Evolutionary conservation across 768 basidiomycete species (phyloP).

Genomic region (Pluteus cervinus): DNA sequence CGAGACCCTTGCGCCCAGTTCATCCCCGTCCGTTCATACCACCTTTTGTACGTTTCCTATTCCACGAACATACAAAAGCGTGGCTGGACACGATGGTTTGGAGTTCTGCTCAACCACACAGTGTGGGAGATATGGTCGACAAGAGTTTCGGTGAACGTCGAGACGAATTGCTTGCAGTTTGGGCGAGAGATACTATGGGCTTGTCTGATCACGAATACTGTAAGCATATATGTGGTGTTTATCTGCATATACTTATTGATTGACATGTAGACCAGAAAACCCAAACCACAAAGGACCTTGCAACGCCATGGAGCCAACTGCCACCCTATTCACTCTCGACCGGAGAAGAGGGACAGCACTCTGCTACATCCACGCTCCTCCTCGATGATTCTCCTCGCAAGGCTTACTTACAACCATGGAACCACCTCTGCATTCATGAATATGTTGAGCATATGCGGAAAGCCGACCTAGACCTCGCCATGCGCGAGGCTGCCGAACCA

Average conservation of each 20-base stretch:
- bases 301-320: conserved; percentile 53
- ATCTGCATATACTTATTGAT: background rate
- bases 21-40: conserved; percentile 63
- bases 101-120: conserved; percentile 82
- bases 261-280: conserved; percentile 32
- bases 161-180: conserved; percentile 50
- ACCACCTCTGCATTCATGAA: conserved; percentile 73
- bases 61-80: conserved; percentile 46
- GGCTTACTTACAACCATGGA: conserved; percentile 68
- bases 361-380: conserved; percentile 39
- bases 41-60: conserved; percentile 57
- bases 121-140: conserved; percentile 69
- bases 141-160: conserved; percentile 45
- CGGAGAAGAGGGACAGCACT: conserved; percentile 22
- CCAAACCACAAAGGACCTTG: conserved; percentile 70
- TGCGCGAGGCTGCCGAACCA: conserved; percentile 6
- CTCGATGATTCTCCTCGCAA: conserved; percentile 53
- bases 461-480: conserved; percentile 19
- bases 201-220: conserved; percentile 56
- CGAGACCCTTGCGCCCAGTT: conserved; percentile 28
- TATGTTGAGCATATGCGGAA: conserved; percentile 44
- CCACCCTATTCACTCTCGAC: conserved; percentile 6
- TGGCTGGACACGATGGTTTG: conserved; percentile 88
- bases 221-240: conserved; percentile 31
- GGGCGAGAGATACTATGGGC: conserved; percentile 78